Conservation (phyloP, 768 basidiomycete genomes). For the Trametes cingulata region DNA sequence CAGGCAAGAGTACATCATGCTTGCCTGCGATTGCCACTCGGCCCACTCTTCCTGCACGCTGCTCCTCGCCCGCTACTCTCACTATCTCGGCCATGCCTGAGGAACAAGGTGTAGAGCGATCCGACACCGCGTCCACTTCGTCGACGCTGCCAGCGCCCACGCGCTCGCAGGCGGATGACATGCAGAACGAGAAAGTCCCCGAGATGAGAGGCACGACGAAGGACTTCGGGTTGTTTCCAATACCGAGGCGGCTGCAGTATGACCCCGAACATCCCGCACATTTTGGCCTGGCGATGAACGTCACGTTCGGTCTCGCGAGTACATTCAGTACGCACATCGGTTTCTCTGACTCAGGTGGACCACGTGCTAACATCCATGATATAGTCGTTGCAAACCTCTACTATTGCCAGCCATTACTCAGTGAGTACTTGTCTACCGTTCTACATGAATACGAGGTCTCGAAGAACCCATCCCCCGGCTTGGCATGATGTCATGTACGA, state of each 20-base stretch:
- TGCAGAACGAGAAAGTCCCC: background rate
- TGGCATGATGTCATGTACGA: background rate
- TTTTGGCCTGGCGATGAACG: slow-evolving; percentile 42
- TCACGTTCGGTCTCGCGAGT: slow-evolving; percentile 48
- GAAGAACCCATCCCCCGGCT: background rate
- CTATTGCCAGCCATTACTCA: slow-evolving; percentile 80
- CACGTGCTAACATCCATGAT: background rate
- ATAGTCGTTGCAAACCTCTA: slow-evolving; percentile 75
- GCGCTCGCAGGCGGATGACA: background rate
- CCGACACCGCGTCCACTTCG: background rate
- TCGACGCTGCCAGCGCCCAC: background rate
- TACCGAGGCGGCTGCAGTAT: slow-evolving; percentile 44
- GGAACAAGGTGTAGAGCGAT: background rate
- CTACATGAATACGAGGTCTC: background rate
- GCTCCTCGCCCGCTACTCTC: background rate
- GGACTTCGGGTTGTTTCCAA: slow-evolving; percentile 48
- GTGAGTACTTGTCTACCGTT: slow-evolving; percentile 34
- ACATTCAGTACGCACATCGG: slow-evolving; percentile 44
- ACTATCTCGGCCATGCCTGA: background rate
- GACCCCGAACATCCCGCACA: slow-evolving; percentile 39
- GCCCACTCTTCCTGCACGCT: background rate
- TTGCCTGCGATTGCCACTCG: too few species aligned
- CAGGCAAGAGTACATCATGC: background rate
- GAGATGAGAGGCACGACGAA: background rate
- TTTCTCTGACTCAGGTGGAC: background rate